phyloP scores from a whole-genome alignment of 768 basidiomycete genomes.

The Psilocybe sp. region DNA sequence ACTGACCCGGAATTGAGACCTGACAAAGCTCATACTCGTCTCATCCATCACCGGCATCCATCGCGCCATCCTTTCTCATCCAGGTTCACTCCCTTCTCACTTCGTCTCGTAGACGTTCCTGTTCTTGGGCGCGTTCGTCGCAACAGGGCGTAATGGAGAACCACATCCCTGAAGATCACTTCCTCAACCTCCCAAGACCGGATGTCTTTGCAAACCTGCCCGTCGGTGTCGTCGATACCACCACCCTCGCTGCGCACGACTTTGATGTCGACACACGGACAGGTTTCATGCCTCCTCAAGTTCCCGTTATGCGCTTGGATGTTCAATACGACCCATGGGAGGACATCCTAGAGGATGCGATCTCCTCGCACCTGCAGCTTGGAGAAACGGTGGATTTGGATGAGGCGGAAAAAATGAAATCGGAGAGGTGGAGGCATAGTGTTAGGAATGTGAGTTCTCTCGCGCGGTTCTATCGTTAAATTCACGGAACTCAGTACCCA shows the following conservation, averaged over 20 bases:
- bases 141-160: no score
- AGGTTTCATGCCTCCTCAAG: constrained; percentile 84
- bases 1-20: no score
- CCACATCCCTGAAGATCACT: constrained; percentile 15
- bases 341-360: constrained; percentile 41
- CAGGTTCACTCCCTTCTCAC: no score
- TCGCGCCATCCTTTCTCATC: no score
- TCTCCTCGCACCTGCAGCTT: constrained; percentile 41
- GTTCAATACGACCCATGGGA: constrained; percentile 60
- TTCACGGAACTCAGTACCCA: background rate
- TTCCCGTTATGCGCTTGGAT: constrained; percentile 63
- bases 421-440: constrained; percentile 44
- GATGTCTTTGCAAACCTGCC: constrained; percentile 22
- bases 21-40: no score
- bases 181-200: constrained; percentile 30
- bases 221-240: constrained; percentile 26
- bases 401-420: constrained; percentile 30
- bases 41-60: no score
- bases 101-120: no score
- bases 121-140: no score
- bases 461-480: background rate
- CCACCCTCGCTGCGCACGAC: constrained; percentile 75
- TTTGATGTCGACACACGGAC: constrained; percentile 92
- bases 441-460: constrained; percentile 40
- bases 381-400: constrained; percentile 45